Conservation (phyloP, 2,329 filamentous ascomycete genomes). For the Trichoderma guizhouense region DNA sequence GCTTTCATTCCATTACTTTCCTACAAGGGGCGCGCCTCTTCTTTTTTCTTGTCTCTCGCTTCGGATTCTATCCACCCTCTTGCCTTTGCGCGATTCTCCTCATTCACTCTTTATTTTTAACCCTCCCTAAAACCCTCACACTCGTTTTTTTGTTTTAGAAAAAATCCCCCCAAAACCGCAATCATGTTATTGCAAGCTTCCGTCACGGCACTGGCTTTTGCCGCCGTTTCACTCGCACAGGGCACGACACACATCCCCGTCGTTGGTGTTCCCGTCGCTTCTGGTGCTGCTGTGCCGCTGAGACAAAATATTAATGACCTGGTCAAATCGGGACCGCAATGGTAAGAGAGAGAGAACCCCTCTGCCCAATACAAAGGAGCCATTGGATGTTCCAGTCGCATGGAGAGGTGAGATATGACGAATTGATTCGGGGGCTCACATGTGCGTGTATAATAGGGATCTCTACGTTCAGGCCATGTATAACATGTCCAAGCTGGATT, state of each 20-base stretch:
- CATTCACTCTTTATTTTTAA: not conserved
- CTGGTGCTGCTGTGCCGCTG: conserved; percentile 40
- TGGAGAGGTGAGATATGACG: not conserved
- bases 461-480: conserved; percentile 47
- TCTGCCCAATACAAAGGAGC: not conserved
- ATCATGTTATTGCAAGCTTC: conserved; percentile 24
- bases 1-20: conserved; percentile 3
- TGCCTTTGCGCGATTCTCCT: not conserved
- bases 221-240: conserved; percentile 26
- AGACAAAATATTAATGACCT: conserved; percentile 49
- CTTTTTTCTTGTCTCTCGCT: not conserved
- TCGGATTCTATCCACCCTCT: not conserved
- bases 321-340: conserved; percentile 38
- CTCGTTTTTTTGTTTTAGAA: conserved; percentile 13
- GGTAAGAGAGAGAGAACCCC: conserved; percentile 32
- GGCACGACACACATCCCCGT: conserved; percentile 30
- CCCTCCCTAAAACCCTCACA: not conserved
- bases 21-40: conserved; percentile 9
- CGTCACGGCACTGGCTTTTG: conserved; percentile 28
- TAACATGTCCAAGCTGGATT: conserved; percentile 40
- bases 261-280: conserved; percentile 38
- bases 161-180: not conserved
- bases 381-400: not conserved
- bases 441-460: conserved; percentile 37
- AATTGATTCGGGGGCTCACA: not conserved